Percentiles rank a stretch among this genome's conserved stretches.
These are phyloP conservation scores for Stramenopiles sp. DNA, from an alignment of 352 stramenopile species.

Conservation along the genomic window DNA sequence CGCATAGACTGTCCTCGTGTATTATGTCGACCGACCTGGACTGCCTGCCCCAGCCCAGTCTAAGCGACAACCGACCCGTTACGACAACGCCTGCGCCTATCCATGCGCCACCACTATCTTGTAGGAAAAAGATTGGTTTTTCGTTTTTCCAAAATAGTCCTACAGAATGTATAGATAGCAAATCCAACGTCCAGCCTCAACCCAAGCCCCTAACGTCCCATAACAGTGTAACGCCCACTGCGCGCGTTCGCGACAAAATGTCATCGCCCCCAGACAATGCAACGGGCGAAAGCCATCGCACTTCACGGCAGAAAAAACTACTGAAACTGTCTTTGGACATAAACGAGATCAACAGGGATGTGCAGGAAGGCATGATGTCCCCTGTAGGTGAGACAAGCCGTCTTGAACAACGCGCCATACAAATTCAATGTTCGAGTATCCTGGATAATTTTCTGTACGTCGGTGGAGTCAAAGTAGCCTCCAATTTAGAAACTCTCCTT, in stretches of 20 bases:
- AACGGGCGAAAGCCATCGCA: no score
- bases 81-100: neutral
- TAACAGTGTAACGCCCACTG: no score
- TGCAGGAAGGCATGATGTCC: neutral
- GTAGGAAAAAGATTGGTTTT: neutral
- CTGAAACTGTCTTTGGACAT: neutral
- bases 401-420: neutral
- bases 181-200: neutral
- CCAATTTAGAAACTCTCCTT: constrained; percentile 43
- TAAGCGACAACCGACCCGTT: neutral
- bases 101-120: neutral
- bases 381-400: neutral
- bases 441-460: constrained; percentile 53
- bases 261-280: no score
- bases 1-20: no score
- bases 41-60: no score
- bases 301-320: no score
- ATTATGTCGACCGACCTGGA: no score
- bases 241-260: no score
- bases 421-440: neutral
- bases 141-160: neutral
- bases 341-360: neutral
- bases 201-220: no score
- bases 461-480: constrained; percentile 45
- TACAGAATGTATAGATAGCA: neutral